phyloP scores from a whole-genome alignment of 2,329 filamentous ascomycete genomes.

The Xylariaceae sp. region DNA sequence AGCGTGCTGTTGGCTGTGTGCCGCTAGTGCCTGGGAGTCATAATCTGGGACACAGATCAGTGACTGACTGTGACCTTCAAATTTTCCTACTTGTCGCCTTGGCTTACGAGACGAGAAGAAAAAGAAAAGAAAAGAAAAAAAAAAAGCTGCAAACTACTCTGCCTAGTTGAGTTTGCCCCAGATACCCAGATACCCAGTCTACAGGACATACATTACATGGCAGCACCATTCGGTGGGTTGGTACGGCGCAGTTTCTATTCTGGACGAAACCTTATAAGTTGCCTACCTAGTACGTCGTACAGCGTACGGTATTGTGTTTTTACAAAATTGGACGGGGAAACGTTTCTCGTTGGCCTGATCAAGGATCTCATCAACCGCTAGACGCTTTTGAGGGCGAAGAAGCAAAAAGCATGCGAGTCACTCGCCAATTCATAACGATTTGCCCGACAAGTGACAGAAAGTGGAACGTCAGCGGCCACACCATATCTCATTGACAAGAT shows the following conservation, averaged over 20 bases:
- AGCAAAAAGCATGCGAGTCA: slow-evolving; percentile 40
- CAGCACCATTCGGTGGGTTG: slow-evolving; percentile 13
- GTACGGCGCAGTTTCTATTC: slow-evolving; percentile 5
- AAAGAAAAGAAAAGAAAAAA: too few relatives aligned
- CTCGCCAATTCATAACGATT: slow-evolving; percentile 38
- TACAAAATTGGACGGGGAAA: slow-evolving; percentile 20
- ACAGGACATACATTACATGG: too few relatives aligned
- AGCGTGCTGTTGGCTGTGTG: too few relatives aligned
- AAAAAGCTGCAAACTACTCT: slow-evolving; percentile 13
- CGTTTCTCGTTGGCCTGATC: slow-evolving; percentile 23
- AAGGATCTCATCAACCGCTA: slow-evolving; percentile 28
- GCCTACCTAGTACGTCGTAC: slow-evolving; percentile 1
- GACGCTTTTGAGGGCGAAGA: slow-evolving; percentile 27
- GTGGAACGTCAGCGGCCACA: slow-evolving; percentile 35
- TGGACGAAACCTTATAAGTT: slow-evolving; percentile 7
- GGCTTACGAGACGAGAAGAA: slow-evolving; percentile 1
- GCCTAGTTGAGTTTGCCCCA: slow-evolving; percentile 23
- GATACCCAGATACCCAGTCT: background rate
- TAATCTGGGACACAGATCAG: slow-evolving; percentile 13
- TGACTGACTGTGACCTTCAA: slow-evolving; percentile 3
- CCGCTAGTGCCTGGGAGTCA: slow-evolving; percentile 4
- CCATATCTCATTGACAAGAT: slow-evolving; percentile 24
- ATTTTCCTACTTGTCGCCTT: slow-evolving; percentile 13
- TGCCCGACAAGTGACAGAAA: slow-evolving; percentile 33
- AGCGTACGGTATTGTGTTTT: background rate